Base-by-base conservation (phyloP, 2,329 filamentous ascomycete genomes). In the Arthroderma sp. region DNA sequence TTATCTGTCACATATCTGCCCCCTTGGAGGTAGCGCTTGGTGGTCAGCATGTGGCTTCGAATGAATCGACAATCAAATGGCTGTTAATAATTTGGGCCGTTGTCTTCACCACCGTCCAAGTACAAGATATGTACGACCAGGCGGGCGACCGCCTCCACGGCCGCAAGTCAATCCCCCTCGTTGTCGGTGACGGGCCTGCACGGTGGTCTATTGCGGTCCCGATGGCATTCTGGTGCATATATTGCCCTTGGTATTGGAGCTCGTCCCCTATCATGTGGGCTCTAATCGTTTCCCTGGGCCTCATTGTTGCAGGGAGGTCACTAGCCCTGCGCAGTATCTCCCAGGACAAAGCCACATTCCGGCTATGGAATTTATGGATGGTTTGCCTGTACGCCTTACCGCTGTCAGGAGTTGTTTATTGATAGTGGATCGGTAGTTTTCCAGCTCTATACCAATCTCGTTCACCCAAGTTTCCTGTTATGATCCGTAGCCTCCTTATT, bases 91-190 rank as follows among this genome's bases (percentile, higher is more conserved):
- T 70, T 19, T 59, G 66, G 0, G 56, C 62, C 0, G 63, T 71
- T 6, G 66, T 75, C 17, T 58, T 66, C 11, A 71, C 69, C 0
- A 74, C 72, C 0, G 66, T 74, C 53, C 73, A 74, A 17, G 60
- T 69, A 0, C 71, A 73, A 51, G 73, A 75, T 54, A 61, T 74
- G 15, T 66, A 70, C 4, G 73, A 74, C 47, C 66, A 66, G 38
- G 61, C 59, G 6, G 71, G 71, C 0, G 70, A 73, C 56, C 47
- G 58, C 0, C 55, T 54, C 15, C 56, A 66, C 7, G 67, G 63
- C 0, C 61, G 70, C 4, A 59, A 57, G 28, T 68, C 68, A 0
- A 47, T 65, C 1, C 67, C 68, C 0, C 51, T 71, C 1, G 60
- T 70, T 0, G 17, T 67, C 1, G 70, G 69, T 1, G 67, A 71